A percentile compares a stretch with the other conserved stretches of the same genome.
phyloP scores from a whole-genome alignment of 2,329 filamentous ascomycete genomes.

The Cordyceps cateniannulata region DNA sequence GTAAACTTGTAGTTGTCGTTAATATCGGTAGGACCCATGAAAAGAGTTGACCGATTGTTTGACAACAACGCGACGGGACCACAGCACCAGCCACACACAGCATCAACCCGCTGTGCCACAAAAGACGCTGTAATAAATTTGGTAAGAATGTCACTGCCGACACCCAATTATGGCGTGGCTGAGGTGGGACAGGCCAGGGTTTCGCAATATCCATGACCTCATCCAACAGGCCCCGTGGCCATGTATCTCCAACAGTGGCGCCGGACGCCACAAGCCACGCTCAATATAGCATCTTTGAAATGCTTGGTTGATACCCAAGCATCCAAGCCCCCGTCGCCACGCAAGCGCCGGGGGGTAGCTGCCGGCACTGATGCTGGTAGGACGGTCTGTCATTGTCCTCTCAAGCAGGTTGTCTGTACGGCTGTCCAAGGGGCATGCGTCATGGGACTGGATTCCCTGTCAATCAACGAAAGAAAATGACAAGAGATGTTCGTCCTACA shows the following conservation, averaged over 20 bases:
- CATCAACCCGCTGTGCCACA: neutral
- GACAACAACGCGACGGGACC: neutral
- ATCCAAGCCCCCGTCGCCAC: neutral
- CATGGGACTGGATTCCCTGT: slow-evolving; percentile 3
- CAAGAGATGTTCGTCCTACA: neutral
- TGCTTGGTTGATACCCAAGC: slow-evolving; percentile 8
- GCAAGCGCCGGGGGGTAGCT: neutral
- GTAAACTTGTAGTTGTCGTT: neutral
- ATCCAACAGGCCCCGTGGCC: slow-evolving; percentile 10
- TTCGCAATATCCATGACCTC: slow-evolving; percentile 10
- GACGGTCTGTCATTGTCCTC: neutral
- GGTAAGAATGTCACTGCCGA: neutral
- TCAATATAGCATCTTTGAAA: slow-evolving; percentile 7
- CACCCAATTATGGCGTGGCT: slow-evolving; percentile 3
- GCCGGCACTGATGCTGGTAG: neutral
- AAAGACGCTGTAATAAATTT: neutral
- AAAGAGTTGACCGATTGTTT: neutral
- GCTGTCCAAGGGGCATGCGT: slow-evolving; percentile 4
- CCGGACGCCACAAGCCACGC: neutral
- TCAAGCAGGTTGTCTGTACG: neutral
- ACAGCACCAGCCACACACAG: slow-evolving; percentile 7
- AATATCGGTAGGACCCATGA: neutral
- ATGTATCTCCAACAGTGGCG: slow-evolving; percentile 3
- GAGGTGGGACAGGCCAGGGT: neutral
- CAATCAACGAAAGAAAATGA: neutral